Conservation (phyloP, 352 stramenopile genomes). For the Phytophthora multivora region DNA sequence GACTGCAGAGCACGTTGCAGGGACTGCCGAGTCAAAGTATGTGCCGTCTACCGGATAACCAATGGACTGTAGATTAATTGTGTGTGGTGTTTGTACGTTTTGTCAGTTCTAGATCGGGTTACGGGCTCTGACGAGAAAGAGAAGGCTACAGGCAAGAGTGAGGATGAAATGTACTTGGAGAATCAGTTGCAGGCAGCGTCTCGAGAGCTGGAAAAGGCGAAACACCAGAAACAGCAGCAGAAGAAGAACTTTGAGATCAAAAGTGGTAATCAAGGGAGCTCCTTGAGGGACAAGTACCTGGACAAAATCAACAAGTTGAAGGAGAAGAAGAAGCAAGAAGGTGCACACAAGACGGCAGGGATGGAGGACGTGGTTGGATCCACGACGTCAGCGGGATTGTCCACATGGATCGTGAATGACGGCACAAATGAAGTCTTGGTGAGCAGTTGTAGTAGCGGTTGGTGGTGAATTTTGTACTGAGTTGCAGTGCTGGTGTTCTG, state of each 20-base stretch:
- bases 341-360: not conserved
- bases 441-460: conserved; percentile 3
- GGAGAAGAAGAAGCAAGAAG: conserved; percentile 50
- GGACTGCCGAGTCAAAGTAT: conserved; percentile 61
- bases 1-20: conserved; percentile 64
- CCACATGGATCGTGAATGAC: conserved; percentile 76
- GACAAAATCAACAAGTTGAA: conserved; percentile 76
- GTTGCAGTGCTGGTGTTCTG: not conserved
- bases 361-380: conserved; percentile 32
- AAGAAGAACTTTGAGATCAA: conserved; percentile 15
- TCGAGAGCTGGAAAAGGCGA: conserved; percentile 29
- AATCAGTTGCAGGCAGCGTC: conserved; percentile 55
- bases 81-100: not conserved
- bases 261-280: conserved; percentile 21
- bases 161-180: conserved; percentile 63
- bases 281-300: conserved; percentile 73
- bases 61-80: too few species aligned
- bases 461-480: not conserved
- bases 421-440: conserved; percentile 76
- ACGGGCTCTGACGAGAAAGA: conserved; percentile 39
- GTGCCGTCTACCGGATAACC: conserved; percentile 3
- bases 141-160: conserved; percentile 36
- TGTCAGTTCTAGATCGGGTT: conserved; percentile 58
- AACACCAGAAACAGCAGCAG: conserved; percentile 34
- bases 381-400: conserved; percentile 58